These are phyloP conservation scores for Sporothrix schenckii DNA, from an alignment of 2,329 filamentous ascomycete species.

Conservation along the genomic window DNA sequence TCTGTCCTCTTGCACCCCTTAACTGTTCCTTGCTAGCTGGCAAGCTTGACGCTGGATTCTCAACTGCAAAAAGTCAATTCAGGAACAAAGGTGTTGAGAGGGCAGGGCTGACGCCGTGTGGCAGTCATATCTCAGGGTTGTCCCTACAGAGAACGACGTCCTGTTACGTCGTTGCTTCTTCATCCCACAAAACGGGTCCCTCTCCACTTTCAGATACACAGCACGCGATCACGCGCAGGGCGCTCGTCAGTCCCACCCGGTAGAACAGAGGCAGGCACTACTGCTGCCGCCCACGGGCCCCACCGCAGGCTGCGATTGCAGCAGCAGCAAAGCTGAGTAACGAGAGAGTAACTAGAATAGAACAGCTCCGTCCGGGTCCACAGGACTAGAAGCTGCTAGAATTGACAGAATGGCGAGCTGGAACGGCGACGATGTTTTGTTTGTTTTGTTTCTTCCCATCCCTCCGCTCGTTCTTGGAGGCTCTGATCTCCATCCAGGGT, in stretches of 20 bases:
- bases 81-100: neutral
- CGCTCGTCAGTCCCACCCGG: neutral
- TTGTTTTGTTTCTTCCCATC: neutral
- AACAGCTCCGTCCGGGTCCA: neutral
- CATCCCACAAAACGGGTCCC: neutral
- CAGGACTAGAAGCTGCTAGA: conserved; percentile 15
- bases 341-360: neutral
- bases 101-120: conserved; percentile 9
- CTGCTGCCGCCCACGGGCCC: neutral
- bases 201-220: neutral
- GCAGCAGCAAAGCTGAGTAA: neutral
- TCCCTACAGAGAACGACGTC: neutral
- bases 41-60: neutral
- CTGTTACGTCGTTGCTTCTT: no score
- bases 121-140: neutral
- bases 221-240: conserved; percentile 21
- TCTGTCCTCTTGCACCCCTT: conserved; percentile 7
- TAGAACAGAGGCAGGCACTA: neutral
- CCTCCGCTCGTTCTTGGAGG: neutral
- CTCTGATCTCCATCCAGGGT: neutral
- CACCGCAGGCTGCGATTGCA: neutral
- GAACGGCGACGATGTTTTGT: neutral
- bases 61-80: conserved; percentile 8
- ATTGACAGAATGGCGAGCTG: neutral
- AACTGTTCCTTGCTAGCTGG: neutral